A percentile compares a stretch with the other conserved stretches of the same genome.
Conservation (phyloP, 2,329 filamentous ascomycete species). For the Elsinoe ampelina region DNA sequence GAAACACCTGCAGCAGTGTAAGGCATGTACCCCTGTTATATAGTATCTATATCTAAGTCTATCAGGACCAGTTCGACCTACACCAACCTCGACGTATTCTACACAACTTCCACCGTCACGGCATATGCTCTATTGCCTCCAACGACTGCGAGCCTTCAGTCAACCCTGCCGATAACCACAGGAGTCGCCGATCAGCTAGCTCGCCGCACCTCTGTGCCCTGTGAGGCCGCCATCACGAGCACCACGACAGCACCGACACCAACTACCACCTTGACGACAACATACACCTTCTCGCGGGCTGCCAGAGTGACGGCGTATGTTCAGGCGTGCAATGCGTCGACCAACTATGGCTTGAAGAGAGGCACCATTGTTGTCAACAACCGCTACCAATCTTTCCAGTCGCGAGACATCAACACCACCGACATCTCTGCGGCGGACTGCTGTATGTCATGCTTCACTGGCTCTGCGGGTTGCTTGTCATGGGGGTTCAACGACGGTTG, state of each 20-base stretch:
- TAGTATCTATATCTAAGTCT: background rate
- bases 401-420: background rate
- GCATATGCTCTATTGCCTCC: slow-evolving; percentile 19
- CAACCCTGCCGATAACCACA: too few species aligned
- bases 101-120: slow-evolving; percentile 6
- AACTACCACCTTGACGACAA: slow-evolving; percentile 2
- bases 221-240: background rate
- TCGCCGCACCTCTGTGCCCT: background rate
- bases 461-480: background rate
- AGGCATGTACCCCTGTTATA: background rate
- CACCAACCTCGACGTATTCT: slow-evolving; percentile 5
- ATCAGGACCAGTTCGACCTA: slow-evolving; percentile 1
- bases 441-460: background rate
- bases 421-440: background rate
- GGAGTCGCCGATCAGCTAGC: background rate
- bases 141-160: slow-evolving; percentile 15
- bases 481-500: slow-evolving; percentile 7
- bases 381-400: slow-evolving; percentile 2
- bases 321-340: background rate
- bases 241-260: slow-evolving; percentile 3
- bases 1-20: slow-evolving; percentile 3
- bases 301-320: slow-evolving; percentile 2
- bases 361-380: background rate
- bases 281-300: slow-evolving; percentile 6
- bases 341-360: background rate